Base-by-base conservation (phyloP, 2,329 filamentous ascomycete species). In the Cladobotryum mycophilum region DNA sequence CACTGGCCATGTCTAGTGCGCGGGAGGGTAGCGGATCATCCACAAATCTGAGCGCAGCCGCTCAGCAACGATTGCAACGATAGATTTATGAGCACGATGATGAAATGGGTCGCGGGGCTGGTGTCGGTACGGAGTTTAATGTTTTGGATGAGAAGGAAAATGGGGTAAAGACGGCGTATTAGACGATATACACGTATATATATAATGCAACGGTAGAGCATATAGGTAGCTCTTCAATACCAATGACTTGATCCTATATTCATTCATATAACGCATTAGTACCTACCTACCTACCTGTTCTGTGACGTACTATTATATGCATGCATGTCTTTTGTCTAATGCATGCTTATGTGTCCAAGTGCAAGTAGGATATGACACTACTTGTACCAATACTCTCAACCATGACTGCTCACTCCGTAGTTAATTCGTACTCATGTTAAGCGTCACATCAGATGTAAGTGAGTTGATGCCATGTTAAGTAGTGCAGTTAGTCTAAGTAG, bases 1-100 rank as follows among this genome's bases (percentile, higher is more conserved):
- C 74, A 3, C 63, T 80, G 53, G 63, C 75, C 41, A 79, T 81
- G 78, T 78, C 76, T 5, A 76, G 59, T 49, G 66, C 68, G 2
- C 41, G 22, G 15, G 15, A 18, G 22, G 37, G 41, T 6, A 14
- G 13, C 11, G 42, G 42, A 18, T 53, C 51, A 40, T 51, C 51
- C 15, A 34, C 13, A 17, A 40, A 25, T 18, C 38, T 53, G 51
- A 53, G 48, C 18, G 51, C 47, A 47, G 40, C 48, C n/a, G 48
- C 48, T 46, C 44, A 38, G 20, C 44, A 36, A 48, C 43, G 25
- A 48, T 45, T 25, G 36, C 38, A 52, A 52, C 30, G 46, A 44
- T 41, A 45, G 33, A 45, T 34, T 37, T 47, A 47, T 22, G 45
- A 47, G 44, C 44, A 40, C 38, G 33, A 44, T 38, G 41, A 41